These are phyloP conservation scores for Pichia sp. DNA, from an alignment of 1,139 yeast species.

Conservation along the genomic window DNA sequence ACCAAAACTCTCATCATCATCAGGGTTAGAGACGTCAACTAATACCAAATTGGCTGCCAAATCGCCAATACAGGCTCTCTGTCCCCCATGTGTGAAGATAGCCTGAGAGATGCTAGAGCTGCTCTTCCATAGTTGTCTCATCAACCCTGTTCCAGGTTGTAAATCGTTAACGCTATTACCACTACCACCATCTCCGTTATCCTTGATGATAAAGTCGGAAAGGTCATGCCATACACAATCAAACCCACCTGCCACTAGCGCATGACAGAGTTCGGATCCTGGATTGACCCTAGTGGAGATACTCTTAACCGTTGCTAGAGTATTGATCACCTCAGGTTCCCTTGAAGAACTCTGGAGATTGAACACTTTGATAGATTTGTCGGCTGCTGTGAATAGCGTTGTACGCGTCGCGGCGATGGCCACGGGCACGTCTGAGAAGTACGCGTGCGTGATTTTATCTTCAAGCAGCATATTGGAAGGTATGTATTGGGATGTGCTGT, in stretches of 20 bases:
- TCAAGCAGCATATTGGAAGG: constrained; percentile 6
- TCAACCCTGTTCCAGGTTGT: constrained; percentile 13
- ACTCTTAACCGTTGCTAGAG: constrained; percentile 32
- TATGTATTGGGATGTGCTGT: no score
- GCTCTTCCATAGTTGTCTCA: constrained; percentile 30
- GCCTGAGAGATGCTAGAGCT: constrained; percentile 64
- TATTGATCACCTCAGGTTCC: constrained; percentile 52
- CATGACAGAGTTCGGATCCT: constrained; percentile 4
- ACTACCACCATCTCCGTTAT: not conserved
- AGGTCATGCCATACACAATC: constrained; percentile 30
- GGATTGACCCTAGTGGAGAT: constrained; percentile 17
- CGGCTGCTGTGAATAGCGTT: constrained; percentile 43
- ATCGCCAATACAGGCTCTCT: constrained; percentile 65
- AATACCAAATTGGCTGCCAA: constrained; percentile 61
- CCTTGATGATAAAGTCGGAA: constrained; percentile 7
- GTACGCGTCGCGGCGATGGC: constrained; percentile 31
- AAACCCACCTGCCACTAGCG: constrained; percentile 26
- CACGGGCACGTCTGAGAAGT: constrained; percentile 36
- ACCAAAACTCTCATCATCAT: constrained; percentile 26
- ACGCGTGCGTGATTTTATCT: constrained; percentile 17
- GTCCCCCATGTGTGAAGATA: constrained; percentile 62
- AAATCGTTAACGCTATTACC: not conserved
- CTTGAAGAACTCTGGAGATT: constrained; percentile 37
- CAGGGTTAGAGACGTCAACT: constrained; percentile 33
- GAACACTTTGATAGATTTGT: constrained; percentile 48